Evolutionary conservation across 805 yeast species (phyloP).

Genomic region (Candida broadrunensis): DNA sequence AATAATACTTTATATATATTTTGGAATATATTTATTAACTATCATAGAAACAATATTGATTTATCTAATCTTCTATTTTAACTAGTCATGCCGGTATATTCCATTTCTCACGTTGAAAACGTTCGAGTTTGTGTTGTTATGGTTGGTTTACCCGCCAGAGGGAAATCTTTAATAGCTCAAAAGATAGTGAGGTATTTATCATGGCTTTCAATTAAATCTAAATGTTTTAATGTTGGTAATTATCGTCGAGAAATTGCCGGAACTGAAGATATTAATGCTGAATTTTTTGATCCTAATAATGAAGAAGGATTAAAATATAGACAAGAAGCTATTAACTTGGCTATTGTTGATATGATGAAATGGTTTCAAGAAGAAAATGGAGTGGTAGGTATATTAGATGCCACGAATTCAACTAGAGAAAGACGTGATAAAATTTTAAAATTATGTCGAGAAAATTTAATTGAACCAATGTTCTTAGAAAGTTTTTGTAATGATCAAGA

Average conservation of each 20-base stretch:
- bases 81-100: constrained; percentile 58
- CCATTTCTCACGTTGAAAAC: constrained; percentile 62
- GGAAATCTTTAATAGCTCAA: constrained; percentile 91
- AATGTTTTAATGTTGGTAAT: constrained; percentile 85
- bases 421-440: constrained; percentile 65
- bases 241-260: constrained; percentile 61
- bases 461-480: constrained; percentile 91
- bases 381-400: constrained; percentile 90
- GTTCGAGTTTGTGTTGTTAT: constrained; percentile 80
- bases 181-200: constrained; percentile 88
- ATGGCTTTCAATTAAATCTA: constrained; percentile 87
- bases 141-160: constrained; percentile 89
- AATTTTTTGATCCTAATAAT: constrained; percentile 70
- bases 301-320: constrained; percentile 62
- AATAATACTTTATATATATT: too few species aligned
- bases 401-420: constrained; percentile 79
- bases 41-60: too few species aligned
- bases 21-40: too few species aligned
- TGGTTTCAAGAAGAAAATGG: constrained; percentile 85
- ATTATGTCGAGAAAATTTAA: constrained; percentile 58
- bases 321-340: constrained; percentile 65
- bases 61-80: too few species aligned
- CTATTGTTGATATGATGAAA: constrained; percentile 74
- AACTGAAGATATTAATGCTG: constrained; percentile 66
- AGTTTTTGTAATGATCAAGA: constrained; percentile 85